Conservation (phyloP, 305 asterid genomes). For the Fraxinus velutina region DNA sequence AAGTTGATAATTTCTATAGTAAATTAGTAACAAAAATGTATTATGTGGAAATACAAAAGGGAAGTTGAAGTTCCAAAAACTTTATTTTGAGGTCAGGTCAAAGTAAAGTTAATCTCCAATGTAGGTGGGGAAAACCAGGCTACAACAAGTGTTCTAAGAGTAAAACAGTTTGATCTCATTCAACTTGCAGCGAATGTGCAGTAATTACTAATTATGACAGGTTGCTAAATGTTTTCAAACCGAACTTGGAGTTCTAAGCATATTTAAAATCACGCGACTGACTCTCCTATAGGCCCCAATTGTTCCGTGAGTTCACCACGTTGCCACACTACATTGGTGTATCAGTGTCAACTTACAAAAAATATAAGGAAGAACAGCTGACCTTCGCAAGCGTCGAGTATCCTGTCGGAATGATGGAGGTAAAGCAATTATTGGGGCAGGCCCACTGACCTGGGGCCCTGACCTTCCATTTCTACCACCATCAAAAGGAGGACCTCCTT, state of each 20-base stretch:
- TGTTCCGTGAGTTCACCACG: neutral
- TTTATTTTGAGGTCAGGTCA: neutral
- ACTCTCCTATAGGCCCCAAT: neutral
- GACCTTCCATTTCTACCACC: conserved; percentile 79
- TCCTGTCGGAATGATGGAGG: conserved; percentile 79
- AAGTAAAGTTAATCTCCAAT: neutral
- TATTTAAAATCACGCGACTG: neutral
- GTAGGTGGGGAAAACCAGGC: neutral
- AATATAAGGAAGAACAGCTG: conserved; percentile 19
- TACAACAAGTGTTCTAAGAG: neutral
- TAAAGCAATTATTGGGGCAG: conserved; percentile 70
- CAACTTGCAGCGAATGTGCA: neutral
- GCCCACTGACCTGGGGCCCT: conserved; percentile 62
- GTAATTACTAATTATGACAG: neutral
- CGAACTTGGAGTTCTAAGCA: neutral
- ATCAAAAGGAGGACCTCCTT: conserved; percentile 90
- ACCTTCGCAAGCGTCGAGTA: conserved; percentile 95
- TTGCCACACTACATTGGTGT: neutral
- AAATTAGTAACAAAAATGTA: neutral
- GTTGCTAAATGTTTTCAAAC: neutral
- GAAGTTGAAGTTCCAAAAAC: neutral
- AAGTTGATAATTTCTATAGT: neutral
- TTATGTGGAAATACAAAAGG: neutral
- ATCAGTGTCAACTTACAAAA: neutral
- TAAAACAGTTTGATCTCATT: neutral